A percentile compares a stretch with the other conserved stretches of the same genome.
These are phyloP conservation scores for Phialemoniopsis sp. DNA, from an alignment of 2,329 filamentous ascomycete genomes.

Conservation along the genomic window DNA sequence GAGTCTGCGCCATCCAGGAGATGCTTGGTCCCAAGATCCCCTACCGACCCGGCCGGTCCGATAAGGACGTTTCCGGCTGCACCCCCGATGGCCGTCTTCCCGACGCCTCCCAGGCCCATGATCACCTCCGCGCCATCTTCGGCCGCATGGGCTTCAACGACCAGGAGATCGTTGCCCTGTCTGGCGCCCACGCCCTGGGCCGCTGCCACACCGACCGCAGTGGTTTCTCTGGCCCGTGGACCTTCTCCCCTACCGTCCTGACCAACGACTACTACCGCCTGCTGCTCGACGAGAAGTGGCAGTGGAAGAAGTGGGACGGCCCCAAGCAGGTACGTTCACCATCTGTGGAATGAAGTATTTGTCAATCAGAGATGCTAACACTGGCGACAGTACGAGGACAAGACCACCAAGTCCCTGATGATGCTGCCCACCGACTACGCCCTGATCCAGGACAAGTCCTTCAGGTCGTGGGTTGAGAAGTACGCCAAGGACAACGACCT, in stretches of 20 bases:
- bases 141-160: constrained; percentile 97
- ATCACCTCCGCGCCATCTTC: constrained; percentile 89
- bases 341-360: constrained; percentile 1
- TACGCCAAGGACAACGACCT: constrained; percentile 87
- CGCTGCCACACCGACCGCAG: constrained; percentile 84
- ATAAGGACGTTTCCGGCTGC: constrained; percentile 78
- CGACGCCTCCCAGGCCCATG: constrained; percentile 68
- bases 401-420: constrained; percentile 84
- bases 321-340: constrained; percentile 64
- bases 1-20: constrained; percentile 85
- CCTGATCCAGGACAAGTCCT: constrained; percentile 81
- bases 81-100: constrained; percentile 84
- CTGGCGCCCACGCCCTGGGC: constrained; percentile 81
- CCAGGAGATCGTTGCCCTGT: constrained; percentile 89
- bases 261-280: constrained; percentile 95
- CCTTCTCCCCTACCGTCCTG: constrained; percentile 83
- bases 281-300: constrained; percentile 88
- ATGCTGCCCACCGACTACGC: constrained; percentile 94
- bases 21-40: constrained; percentile 87
- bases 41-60: constrained; percentile 80
- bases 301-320: constrained; percentile 85
- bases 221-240: constrained; percentile 87
- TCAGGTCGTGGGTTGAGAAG: constrained; percentile 74
- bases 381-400: constrained; percentile 70
- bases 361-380: constrained; percentile 3